Evolutionary conservation across 495 filamentous ascomycete species (phyloP).

Genomic region (Hypomontagnella monticulosa): DNA sequence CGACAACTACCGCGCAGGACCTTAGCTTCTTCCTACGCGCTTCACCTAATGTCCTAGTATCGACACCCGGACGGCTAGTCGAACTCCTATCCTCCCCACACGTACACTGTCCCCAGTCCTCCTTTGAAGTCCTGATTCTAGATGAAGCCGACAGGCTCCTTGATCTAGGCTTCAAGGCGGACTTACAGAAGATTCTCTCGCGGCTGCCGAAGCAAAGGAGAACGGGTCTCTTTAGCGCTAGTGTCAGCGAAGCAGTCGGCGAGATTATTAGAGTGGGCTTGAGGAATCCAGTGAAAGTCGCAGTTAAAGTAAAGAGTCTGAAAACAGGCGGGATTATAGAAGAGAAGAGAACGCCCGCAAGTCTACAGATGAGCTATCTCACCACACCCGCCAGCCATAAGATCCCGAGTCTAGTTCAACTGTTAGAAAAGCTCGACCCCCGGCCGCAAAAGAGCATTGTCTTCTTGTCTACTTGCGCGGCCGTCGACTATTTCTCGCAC

Average conservation of each 20-base stretch:
- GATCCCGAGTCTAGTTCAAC: slow-evolving; percentile 72
- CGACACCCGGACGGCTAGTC: slow-evolving; percentile 86
- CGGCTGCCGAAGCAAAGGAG: slow-evolving; percentile 91
- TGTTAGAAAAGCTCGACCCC: slow-evolving; percentile 74
- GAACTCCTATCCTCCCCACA: slow-evolving; percentile 91
- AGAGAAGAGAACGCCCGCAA: slow-evolving; percentile 88
- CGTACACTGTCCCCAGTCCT: slow-evolving; percentile 86
- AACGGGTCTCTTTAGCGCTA: slow-evolving; percentile 94
- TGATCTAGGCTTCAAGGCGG: slow-evolving; percentile 94
- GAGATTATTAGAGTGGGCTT: slow-evolving; percentile 92
- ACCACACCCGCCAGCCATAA: slow-evolving; percentile 78
- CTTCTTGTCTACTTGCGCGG: slow-evolving; percentile 92
- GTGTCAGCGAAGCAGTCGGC: slow-evolving; percentile 88
- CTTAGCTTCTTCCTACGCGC: slow-evolving; percentile 79
- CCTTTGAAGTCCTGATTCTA: slow-evolving; percentile 88
- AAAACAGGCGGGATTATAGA: slow-evolving; percentile 71
- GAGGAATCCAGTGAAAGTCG: slow-evolving; percentile 91
- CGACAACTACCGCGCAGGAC: slow-evolving; percentile 82
- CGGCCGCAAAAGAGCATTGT: slow-evolving; percentile 87
- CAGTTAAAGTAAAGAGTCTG: slow-evolving; percentile 80
- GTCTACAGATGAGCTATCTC: slow-evolving; percentile 89
- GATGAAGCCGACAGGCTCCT: slow-evolving; percentile 94
- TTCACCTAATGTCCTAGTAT: slow-evolving; percentile 86
- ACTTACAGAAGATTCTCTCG: slow-evolving; percentile 83
- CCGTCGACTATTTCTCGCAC: slow-evolving; percentile 90